These are phyloP conservation scores for Xylariaceae sp. DNA, from an alignment of 2,329 filamentous ascomycete species.

Conservation along the genomic window DNA sequence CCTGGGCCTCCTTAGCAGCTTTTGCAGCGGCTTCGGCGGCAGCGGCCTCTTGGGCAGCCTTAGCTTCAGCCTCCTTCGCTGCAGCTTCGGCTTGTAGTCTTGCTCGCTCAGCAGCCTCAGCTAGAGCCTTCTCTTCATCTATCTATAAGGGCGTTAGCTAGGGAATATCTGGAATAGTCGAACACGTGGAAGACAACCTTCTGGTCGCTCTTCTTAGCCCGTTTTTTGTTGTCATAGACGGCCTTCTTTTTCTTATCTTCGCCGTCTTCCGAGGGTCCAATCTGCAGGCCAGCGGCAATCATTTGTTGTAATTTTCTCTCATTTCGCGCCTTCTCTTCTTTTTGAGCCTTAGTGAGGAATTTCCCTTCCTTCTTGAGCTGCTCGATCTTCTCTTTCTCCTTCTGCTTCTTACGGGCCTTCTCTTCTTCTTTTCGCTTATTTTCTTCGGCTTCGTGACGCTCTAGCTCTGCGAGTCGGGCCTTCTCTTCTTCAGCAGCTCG, in stretches of 20 bases:
- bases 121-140: slow-evolving; percentile 79
- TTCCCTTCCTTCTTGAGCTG: slow-evolving; percentile 88
- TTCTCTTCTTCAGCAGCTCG: slow-evolving; percentile 66
- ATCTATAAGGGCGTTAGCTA: slow-evolving; percentile 49
- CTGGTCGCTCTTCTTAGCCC: slow-evolving; percentile 62
- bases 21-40: slow-evolving; percentile 61
- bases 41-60: slow-evolving; percentile 62
- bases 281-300: slow-evolving; percentile 76
- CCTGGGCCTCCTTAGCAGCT: slow-evolving; percentile 60
- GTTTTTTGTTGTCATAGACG: slow-evolving; percentile 77
- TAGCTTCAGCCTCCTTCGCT: slow-evolving; percentile 66
- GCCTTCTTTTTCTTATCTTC: slow-evolving; percentile 77
- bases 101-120: slow-evolving; percentile 78
- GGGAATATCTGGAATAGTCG: background rate
- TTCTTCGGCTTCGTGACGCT: slow-evolving; percentile 70
- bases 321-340: slow-evolving; percentile 78
- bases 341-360: slow-evolving; percentile 84
- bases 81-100: slow-evolving; percentile 70
- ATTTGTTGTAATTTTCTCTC: slow-evolving; percentile 85
- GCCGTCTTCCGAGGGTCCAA: slow-evolving; percentile 63
- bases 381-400: slow-evolving; percentile 84
- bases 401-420: slow-evolving; percentile 80
- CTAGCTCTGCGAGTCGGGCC: slow-evolving; percentile 68
- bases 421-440: slow-evolving; percentile 72
- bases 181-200: slow-evolving; percentile 49